Evolutionary conservation across 164 flowering plant species (phyloP).

Genomic region (Pachysandra terminalis): DNA sequence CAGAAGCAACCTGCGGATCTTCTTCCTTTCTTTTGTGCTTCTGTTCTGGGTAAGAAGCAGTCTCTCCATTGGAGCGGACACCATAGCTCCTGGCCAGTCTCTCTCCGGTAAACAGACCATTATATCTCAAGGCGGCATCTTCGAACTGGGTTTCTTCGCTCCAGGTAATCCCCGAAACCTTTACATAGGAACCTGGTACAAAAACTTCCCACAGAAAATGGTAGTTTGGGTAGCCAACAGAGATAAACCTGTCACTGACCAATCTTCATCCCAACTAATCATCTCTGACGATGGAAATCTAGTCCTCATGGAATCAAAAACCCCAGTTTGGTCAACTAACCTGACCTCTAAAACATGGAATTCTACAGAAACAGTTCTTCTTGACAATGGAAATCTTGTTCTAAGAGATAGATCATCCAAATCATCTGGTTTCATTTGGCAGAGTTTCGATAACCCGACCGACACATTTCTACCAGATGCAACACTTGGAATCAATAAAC

Average conservation of each 20-base stretch:
- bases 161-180: background rate
- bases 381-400: background rate
- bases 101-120: background rate
- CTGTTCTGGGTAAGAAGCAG: no score
- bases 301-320: background rate
- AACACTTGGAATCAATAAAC: slow-evolving; percentile 1
- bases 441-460: slow-evolving; percentile 15
- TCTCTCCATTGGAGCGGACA: background rate
- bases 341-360: background rate
- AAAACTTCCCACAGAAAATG: no score
- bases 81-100: background rate
- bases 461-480: slow-evolving; percentile 4
- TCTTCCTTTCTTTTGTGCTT: no score
- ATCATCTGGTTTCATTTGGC: background rate
- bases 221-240: background rate
- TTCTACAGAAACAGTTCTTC: background rate
- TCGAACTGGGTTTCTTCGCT: background rate
- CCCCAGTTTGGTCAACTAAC: background rate
- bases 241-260: background rate
- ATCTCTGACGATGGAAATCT: background rate
- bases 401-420: background rate
- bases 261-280: background rate
- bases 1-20: no score
- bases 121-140: background rate
- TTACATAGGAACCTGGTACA: background rate